Evolutionary conservation across 164 flowering plant genomes (phyloP).

Genomic region (Tetracentron sinense): DNA sequence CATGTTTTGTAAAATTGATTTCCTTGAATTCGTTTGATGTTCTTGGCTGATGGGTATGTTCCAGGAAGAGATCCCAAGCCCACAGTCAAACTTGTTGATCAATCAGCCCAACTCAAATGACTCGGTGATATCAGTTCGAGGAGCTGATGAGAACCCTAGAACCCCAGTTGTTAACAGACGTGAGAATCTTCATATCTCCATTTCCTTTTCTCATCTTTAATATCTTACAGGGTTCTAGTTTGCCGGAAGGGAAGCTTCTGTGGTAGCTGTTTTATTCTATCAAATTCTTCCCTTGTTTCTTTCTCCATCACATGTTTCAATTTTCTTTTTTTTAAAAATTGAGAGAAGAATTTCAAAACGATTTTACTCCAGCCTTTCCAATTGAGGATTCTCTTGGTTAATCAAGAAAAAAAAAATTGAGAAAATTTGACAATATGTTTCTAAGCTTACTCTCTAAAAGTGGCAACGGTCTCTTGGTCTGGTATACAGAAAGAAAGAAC

Average conservation of each 20-base stretch:
- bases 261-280: background rate
- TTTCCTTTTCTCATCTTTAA: background rate
- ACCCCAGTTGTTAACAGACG: constrained; percentile 66
- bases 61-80: constrained; percentile 65
- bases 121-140: constrained; percentile 32
- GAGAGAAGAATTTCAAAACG: background rate
- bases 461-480: constrained; percentile 4
- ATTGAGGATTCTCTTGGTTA: background rate
- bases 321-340: too few relatives aligned
- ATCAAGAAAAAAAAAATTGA: background rate
- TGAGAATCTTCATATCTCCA: constrained; percentile 27
- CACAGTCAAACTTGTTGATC: constrained; percentile 44
- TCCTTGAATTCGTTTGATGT: background rate
- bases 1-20: background rate
- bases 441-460: background rate
- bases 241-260: background rate
- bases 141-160: constrained; percentile 55
- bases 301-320: background rate
- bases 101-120: constrained; percentile 50
- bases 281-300: too few relatives aligned
- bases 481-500: constrained; percentile 8
- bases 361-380: background rate
- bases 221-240: background rate
- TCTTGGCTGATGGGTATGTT: constrained; percentile 2
- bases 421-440: constrained; percentile 2